Evolutionary conservation across 306 rosid genomes (phyloP).

Genomic region (Cicer pinnatifidum): DNA sequence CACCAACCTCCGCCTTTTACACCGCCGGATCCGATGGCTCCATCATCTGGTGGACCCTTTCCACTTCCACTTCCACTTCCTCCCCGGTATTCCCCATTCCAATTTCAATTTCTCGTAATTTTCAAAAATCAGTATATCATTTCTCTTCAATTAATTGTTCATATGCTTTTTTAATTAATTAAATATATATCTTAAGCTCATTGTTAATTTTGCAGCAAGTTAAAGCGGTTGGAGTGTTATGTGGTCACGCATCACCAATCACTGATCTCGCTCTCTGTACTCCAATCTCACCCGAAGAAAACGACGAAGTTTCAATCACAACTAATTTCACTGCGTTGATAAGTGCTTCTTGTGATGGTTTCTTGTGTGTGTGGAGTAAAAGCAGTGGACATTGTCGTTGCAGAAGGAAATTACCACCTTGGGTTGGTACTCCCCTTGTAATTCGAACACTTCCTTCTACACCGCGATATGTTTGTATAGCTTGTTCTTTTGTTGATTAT

Average conservation of each 20-base stretch:
- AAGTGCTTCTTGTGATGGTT: constrained; percentile 86
- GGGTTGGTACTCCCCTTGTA: constrained; percentile 85
- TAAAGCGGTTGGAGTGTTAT: constrained; percentile 76
- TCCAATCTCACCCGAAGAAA: constrained; percentile 57
- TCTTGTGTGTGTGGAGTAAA: constrained; percentile 93
- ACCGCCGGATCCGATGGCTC: constrained; percentile 98
- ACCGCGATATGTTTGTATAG: constrained; percentile 79
- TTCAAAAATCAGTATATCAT: neutral
- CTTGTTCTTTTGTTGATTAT: constrained; percentile 70
- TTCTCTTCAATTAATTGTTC: constrained; percentile 1
- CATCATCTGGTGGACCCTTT: constrained; percentile 88
- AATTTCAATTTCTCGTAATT: neutral
- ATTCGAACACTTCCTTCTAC: constrained; percentile 71
- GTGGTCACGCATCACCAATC: constrained; percentile 87
- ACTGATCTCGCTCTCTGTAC: constrained; percentile 74
- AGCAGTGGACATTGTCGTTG: constrained; percentile 89
- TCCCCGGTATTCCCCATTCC: constrained; percentile 55
- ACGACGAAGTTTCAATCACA: constrained; percentile 43
- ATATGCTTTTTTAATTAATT: neutral
- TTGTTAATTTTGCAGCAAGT: constrained; percentile 63
- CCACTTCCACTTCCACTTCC: constrained; percentile 54
- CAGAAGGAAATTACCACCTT: constrained; percentile 86
- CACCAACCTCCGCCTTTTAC: constrained; percentile 68
- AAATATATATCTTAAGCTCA: constrained; percentile 23
- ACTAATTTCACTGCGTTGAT: constrained; percentile 63